Percentiles rank a stretch among this genome's conserved stretches.
These are phyloP conservation scores for Thelonectria discophora DNA, from an alignment of 2,329 filamentous ascomycete genomes.

Conservation along the genomic window DNA sequence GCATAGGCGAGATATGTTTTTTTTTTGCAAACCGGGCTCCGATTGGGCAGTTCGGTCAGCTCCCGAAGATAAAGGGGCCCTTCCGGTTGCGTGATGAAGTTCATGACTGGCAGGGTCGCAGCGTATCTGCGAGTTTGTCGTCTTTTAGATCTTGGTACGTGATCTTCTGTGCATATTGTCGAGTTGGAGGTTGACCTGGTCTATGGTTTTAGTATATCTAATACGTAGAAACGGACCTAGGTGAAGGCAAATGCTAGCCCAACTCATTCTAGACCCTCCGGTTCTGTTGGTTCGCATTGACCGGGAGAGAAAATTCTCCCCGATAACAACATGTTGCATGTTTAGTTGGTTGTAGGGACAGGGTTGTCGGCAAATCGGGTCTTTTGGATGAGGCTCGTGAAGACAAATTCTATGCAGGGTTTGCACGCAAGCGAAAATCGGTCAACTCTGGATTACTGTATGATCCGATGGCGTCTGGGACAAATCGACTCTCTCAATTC, in stretches of 20 bases:
- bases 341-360: not conserved
- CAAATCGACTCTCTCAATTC: not conserved
- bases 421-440: not conserved
- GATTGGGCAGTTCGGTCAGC: slow-evolving; percentile 1
- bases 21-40: no score
- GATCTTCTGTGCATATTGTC: no score
- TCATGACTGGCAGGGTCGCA: no score
- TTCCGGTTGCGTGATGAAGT: not conserved
- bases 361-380: not conserved
- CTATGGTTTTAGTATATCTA: no score
- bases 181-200: no score
- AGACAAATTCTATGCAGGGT: not conserved
- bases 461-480: not conserved
- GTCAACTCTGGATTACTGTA: not conserved
- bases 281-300: no score
- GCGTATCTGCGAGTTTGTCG: not conserved
- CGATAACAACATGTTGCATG: no score
- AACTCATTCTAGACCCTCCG: no score
- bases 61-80: slow-evolving; percentile 1
- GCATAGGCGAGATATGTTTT: not conserved
- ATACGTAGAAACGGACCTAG: no score
- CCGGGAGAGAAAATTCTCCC: no score
- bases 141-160: not conserved
- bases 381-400: not conserved
- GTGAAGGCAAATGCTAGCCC: no score